A percentile compares a stretch with the other conserved stretches of the same genome.
Conservation (phyloP, 1,139 yeast species). For the Pichia sp. region DNA sequence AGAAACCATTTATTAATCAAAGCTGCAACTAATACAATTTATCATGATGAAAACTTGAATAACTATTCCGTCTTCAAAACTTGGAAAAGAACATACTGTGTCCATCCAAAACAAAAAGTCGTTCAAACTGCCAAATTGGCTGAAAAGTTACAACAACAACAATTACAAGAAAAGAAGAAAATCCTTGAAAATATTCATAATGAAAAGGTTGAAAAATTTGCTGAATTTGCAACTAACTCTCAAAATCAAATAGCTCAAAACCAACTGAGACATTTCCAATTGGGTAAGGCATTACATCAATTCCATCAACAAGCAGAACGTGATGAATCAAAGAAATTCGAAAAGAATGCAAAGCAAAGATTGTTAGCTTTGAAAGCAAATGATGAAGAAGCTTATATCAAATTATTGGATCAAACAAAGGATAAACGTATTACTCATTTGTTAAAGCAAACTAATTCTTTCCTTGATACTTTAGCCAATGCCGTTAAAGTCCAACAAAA, state of each 20-base stretch:
- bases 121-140: slow-evolving; percentile 44
- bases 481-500: slow-evolving; percentile 76
- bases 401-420: slow-evolving; percentile 76
- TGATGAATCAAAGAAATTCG: slow-evolving; percentile 73
- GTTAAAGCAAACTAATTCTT: slow-evolving; percentile 72
- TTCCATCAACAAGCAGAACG: slow-evolving; percentile 50
- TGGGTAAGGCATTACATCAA: slow-evolving; percentile 30
- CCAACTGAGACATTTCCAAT: slow-evolving; percentile 24
- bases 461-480: slow-evolving; percentile 72
- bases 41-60: slow-evolving; percentile 44
- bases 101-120: slow-evolving; percentile 69
- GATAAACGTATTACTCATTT: slow-evolving; percentile 82
- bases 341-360: slow-evolving; percentile 80
- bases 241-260: slow-evolving; percentile 30
- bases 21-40: slow-evolving; percentile 64
- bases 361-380: slow-evolving; percentile 81
- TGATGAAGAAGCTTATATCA: slow-evolving; percentile 83
- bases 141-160: slow-evolving; percentile 51
- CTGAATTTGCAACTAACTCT: slow-evolving; percentile 37
- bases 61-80: slow-evolving; percentile 70
- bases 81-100: slow-evolving; percentile 59
- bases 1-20: slow-evolving; percentile 72
- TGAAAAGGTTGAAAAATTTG: slow-evolving; percentile 42
- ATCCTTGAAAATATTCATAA: slow-evolving; percentile 45
- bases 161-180: slow-evolving; percentile 48